Base-by-base conservation (phyloP, 257 asterid species). In the Solanum medicagineum region DNA sequence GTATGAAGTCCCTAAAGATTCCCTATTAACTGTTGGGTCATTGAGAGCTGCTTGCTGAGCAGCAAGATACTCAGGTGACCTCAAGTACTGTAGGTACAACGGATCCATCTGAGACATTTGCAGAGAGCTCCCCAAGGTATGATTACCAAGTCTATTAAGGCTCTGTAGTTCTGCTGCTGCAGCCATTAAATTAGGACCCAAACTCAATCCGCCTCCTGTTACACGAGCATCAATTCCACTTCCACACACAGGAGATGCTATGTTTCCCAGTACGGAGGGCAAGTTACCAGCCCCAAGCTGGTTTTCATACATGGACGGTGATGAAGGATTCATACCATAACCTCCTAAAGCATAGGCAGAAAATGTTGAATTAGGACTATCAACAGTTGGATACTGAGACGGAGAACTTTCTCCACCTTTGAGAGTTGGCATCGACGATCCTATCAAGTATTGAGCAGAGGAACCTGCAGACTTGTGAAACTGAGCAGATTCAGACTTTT, bases 61-160 rank as follows among this genome's bases (percentile, higher is more conserved):
- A 66, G 95, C 87, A 88, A 90, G 87, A 87, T 91, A 90, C 80
- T 88, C 95, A 54, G 87, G 83, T 22, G 92, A 81, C 77, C 86
- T 89, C 89, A 90, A 83, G 89, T 91, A 94, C 47, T 91, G 95
- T 81, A 91, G 89, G 87, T 90, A 92, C 83, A 89, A 40, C 22
- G 95, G 94, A 83, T 93, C 97, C 85, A 93, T 85, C 69, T 40
- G 79, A 20, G 92, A 88, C 88, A 87, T 86, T 57, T 89, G 93
- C 55, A 90, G 83, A 83, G 91, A 89, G 87, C 85, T 86, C 62
- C 90, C 92, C 45, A 91, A 56, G 86, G 84, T 87, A 85, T 86
- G 93, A 89, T 89, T 90, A 62, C 91, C 91, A 79, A 86, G 82
- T 89, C 94, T 90, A 69, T 87, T 87, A 70, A 88, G 90, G 87